Conservation (phyloP, 495 filamentous ascomycete genomes). For the Viridothelium virens region DNA sequence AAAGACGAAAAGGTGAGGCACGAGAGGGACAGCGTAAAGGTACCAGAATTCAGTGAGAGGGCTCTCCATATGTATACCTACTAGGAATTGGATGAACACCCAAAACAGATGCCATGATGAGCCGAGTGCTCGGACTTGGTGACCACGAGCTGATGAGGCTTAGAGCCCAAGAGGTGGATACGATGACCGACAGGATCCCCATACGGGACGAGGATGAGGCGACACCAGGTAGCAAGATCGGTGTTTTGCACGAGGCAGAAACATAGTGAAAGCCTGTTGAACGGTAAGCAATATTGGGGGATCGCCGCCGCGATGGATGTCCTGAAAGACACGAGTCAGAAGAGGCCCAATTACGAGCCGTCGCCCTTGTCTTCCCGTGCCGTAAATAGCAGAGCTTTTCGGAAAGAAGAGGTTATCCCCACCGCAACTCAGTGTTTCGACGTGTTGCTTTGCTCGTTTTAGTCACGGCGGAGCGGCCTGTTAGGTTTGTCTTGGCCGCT, state of each 20-base stretch:
- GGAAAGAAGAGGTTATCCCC: neutral
- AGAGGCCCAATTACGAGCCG: neutral
- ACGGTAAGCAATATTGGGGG: neutral
- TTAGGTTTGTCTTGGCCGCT: neutral
- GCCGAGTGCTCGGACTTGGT: neutral
- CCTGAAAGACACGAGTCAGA: slow-evolving; percentile 3
- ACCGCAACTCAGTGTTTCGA: neutral
- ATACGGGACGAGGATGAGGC: neutral
- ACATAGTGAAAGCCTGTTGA: neutral
- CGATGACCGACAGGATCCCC: slow-evolving; percentile 9
- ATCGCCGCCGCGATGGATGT: neutral
- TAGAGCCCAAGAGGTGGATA: slow-evolving; percentile 7
- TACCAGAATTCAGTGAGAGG: neutral
- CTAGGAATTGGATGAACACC: neutral
- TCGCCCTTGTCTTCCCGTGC: neutral
- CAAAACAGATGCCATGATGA: neutral
- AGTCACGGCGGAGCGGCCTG: neutral
- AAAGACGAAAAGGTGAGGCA: neutral
- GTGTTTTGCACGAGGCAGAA: neutral
- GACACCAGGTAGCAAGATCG: neutral
- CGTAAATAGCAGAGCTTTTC: neutral
- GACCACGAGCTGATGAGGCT: slow-evolving; percentile 7
- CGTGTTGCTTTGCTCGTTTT: slow-evolving; percentile 1
- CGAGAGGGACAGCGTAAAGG: neutral
- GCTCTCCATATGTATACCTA: slow-evolving; percentile 3